Evolutionary conservation across 306 rosid genomes (phyloP), one percentile per base, ranked within the genome.

Genomic region (Fragaria vesca): DNA sequence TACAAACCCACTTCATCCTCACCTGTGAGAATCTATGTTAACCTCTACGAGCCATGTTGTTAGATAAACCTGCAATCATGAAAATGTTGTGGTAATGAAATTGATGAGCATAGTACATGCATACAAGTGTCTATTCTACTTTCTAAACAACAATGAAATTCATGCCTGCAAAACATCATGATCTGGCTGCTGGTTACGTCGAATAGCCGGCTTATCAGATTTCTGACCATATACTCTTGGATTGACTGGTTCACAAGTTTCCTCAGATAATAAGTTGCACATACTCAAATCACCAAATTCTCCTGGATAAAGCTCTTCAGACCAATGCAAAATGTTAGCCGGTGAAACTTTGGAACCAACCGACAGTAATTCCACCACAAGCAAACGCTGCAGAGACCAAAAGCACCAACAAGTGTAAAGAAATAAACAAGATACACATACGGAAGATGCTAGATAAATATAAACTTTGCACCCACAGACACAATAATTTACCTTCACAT

Each of bases 31-130:
- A 87, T 91, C 88, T 61, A 86, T 86, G 77, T 89, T 94, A 76
- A 84, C 85, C 78, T 89, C 96, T 67, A 90, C 94, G 81, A 90
- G 90, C 97, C 97, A 92, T 40, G 94, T 75, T 71, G 93, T 87
- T 28, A 90, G 79, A 86, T 92, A 88, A 75, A 92, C 93, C 97
- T 89, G 87, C 71, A 58, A 21, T 47, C 51, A 72, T 40, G 74
- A 55, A 43, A 69, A 46, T 78, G 78, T 57, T 32, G 24, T 43
- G 66, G 28, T 62, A 55, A 71, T 69, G 63, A 81, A 65, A 66
- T 54, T 12, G 4, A 48, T 43, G 21, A 71, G 2, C 38, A 61
- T 10, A 60, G 32, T 61, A 28, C 40, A 61, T 18, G 40, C 17
- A 18, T 1, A 12, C 9, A 61, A 28, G 34, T 4, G 12, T 26